Base-by-base conservation (phyloP, 495 filamentous ascomycete genomes). In the Aeminium ludgeri region DNA sequence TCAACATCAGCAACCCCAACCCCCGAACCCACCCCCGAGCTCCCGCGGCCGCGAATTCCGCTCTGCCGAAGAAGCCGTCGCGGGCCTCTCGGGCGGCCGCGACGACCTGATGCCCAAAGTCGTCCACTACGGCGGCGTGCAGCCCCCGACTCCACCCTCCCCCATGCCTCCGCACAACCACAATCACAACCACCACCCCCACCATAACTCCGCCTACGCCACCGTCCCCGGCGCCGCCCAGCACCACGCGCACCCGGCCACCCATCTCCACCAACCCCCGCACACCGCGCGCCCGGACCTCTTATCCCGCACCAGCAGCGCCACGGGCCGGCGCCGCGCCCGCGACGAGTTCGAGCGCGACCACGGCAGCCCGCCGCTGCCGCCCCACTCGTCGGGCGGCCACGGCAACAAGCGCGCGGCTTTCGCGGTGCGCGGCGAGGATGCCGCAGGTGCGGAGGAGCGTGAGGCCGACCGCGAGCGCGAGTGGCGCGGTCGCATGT, bases 31-130 rank as follows among this genome's bases (percentile, higher is more conserved):
- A 64, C 67, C 49, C 8, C 42, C 45, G 3, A 48, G 49, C 11
- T 38, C 44, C 19, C 73, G 89, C 40, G 68, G 74, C 2, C 75
- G 87, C 30, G 89, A 97, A 55, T 95, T 92, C 56, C 81, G 82
- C 44, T 94, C 89, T 1, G 89, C 89, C 11, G 89, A 97, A 56
- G 89, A 97, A 55, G 89, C 81, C 6, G 84, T 95, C 38, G 78
- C 79, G 20, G 81, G 87, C 39, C 61, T 97, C 50, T 78, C 89
- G 6, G 87, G 84, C 40, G 89, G 89, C 12, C 76, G 89, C 36
- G 83, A 91, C 43, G 89, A 96, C 29, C 65, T 95, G 17, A 66
- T 94, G 15, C 89, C 89, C 10, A 82, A 84, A 51, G 78, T 96
- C 44, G 82, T 97, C 41, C 89, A 94, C 58, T 97, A 97, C 59